Conservation (phyloP, 805 yeast genomes). For the Ogataea ganodermae region DNA sequence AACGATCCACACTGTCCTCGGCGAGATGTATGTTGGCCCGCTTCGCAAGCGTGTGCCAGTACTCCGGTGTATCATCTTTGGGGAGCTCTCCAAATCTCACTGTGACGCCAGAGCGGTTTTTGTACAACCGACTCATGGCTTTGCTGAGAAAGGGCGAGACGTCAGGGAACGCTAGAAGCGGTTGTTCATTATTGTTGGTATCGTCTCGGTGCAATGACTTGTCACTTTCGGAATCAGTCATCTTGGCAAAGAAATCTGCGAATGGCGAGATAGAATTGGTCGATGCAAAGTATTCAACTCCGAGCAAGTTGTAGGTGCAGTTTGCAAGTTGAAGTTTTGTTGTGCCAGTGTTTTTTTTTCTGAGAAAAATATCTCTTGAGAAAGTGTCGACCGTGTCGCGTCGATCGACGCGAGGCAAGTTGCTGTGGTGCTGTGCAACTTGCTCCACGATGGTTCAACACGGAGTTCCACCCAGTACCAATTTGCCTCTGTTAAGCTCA, state of each 20-base stretch:
- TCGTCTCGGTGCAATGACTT: constrained; percentile 1
- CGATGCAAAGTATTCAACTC: not conserved
- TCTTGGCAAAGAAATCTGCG: not conserved
- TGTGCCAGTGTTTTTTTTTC: not conserved
- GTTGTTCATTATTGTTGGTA: constrained; percentile 5
- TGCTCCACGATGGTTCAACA: no score
- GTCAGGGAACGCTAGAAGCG: constrained; percentile 19
- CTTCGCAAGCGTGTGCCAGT: constrained; percentile 31
- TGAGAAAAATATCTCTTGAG: not conserved
- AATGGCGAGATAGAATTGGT: not conserved
- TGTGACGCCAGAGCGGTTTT: constrained; percentile 18
- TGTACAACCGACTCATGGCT: constrained; percentile 25
- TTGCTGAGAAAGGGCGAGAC: constrained; percentile 27
- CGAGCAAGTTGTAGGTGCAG: not conserved
- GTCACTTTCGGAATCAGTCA: not conserved
- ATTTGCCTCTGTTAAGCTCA: no score
- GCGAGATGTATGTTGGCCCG: constrained; percentile 32
- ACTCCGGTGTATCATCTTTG: constrained; percentile 22
- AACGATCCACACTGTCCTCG: not conserved
- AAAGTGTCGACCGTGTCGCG: constrained; percentile 5
- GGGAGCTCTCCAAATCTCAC: constrained; percentile 18
- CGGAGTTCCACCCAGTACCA: no score
- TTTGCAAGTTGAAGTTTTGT: not conserved
- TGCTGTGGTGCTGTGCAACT: not conserved
- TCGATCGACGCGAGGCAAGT: constrained; percentile 3